Percentiles rank a stretch among this genome's conserved stretches.
phyloP scores from a whole-genome alignment of 2,329 filamentous ascomycete species.

The Fusarium sp. region DNA sequence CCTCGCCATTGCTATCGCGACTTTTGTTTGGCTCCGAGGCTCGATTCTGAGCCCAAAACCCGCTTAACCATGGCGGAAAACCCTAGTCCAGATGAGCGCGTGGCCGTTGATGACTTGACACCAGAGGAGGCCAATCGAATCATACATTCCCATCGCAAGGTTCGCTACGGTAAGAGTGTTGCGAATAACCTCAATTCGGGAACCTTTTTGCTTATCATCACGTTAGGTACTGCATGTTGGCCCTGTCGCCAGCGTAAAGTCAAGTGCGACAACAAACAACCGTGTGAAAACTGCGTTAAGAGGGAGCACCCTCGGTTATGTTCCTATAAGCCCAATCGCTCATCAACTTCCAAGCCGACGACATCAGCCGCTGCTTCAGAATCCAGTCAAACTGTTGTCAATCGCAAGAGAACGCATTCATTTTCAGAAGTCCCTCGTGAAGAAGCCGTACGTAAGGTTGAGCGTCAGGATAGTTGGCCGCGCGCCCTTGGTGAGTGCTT shows the following conservation, averaged over 20 bases:
- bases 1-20: conserved; percentile 37
- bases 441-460: conserved; percentile 49
- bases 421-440: conserved; percentile 49
- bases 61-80: conserved; percentile 59
- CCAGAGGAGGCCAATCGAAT: conserved; percentile 75
- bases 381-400: conserved; percentile 31
- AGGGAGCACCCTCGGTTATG: conserved; percentile 73
- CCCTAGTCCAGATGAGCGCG: conserved; percentile 58
- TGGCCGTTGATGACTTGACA: conserved; percentile 68
- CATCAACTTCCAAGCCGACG: conserved; percentile 54
- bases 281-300: conserved; percentile 76
- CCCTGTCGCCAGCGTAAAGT: conserved; percentile 76
- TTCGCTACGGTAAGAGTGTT: conserved; percentile 70
- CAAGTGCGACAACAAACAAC: conserved; percentile 76
- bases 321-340: conserved; percentile 73
- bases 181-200: conserved; percentile 35
- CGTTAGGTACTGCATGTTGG: conserved; percentile 72
- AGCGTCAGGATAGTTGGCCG: conserved; percentile 59
- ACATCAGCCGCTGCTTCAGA: conserved; percentile 47
- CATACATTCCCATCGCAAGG: conserved; percentile 76
- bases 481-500: conserved; percentile 54
- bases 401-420: conserved; percentile 54
- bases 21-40: conserved; percentile 46
- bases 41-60: conserved; percentile 37
- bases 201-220: conserved; percentile 27